Evolutionary conservation across 2,329 filamentous ascomycete genomes (phyloP).

Genomic region (Venturia pyrina): DNA sequence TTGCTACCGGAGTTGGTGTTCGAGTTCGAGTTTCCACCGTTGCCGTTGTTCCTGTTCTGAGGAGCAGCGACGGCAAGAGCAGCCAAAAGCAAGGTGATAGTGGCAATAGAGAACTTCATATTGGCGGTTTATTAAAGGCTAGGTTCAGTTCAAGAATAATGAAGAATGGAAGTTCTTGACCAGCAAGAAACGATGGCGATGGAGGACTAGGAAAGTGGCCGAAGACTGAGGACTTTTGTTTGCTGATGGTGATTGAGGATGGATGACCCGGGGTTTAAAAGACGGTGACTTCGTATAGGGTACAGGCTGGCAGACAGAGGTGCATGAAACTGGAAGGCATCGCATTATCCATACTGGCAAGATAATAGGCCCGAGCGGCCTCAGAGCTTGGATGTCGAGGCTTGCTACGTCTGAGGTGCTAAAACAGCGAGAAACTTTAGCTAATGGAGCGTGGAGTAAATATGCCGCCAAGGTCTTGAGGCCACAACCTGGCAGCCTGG

Average conservation of each 20-base stretch:
- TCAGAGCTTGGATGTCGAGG: not conserved
- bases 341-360: not conserved
- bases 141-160: not conserved
- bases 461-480: too few species aligned
- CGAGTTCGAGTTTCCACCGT: not conserved
- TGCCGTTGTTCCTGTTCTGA: slow-evolving; percentile 8
- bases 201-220: not conserved
- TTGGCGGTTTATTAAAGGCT: not conserved
- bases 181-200: slow-evolving; percentile 1
- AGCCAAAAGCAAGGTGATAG: slow-evolving; percentile 3
- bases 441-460: too few species aligned
- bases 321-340: slow-evolving; percentile 6
- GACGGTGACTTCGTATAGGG: not conserved
- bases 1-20: not conserved
- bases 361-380: not conserved
- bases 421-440: not conserved
- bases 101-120: slow-evolving; percentile 8
- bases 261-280: not conserved
- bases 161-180: slow-evolving; percentile 8
- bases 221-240: not conserved
- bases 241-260: not conserved
- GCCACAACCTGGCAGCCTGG: too few species aligned
- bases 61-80: slow-evolving; percentile 4
- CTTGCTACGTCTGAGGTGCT: slow-evolving; percentile 1
- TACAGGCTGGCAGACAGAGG: not conserved